A percentile compares a stretch with the other conserved stretches of the same genome.
phyloP scores from a whole-genome alignment of 495 filamentous ascomycete species.

The Amphirosellinia nigrospora region DNA sequence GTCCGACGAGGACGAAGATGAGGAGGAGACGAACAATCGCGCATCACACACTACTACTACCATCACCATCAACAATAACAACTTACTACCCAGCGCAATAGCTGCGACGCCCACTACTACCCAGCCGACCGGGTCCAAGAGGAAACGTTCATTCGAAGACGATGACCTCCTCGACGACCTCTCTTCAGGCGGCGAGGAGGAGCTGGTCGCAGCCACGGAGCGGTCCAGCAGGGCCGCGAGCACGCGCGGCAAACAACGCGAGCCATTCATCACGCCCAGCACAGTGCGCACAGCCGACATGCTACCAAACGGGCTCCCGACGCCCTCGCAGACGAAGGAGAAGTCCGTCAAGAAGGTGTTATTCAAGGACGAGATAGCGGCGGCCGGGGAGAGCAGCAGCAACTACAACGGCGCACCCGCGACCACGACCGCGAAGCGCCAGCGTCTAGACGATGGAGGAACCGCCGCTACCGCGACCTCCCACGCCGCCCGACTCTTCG shows the following conservation, averaged over 20 bases:
- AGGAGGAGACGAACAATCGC: background rate
- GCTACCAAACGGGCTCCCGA: constrained; percentile 31
- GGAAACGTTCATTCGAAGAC: constrained; percentile 30
- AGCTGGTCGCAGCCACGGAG: constrained; percentile 27
- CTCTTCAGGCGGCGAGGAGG: constrained; percentile 33
- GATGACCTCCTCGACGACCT: constrained; percentile 31
- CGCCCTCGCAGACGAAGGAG: constrained; percentile 33
- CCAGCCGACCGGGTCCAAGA: constrained; percentile 18
- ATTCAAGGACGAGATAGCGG: constrained; percentile 26
- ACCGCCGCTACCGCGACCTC: background rate
- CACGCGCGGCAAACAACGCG: constrained; percentile 19
- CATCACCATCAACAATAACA: background rate
- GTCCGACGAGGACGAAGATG: background rate
- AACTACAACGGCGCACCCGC: background rate
- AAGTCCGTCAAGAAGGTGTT: constrained; percentile 33
- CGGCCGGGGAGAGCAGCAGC: background rate
- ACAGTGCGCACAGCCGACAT: constrained; percentile 4
- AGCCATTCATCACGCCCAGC: constrained; percentile 9
- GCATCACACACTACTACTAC: background rate
- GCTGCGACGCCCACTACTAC: background rate
- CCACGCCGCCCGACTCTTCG: constrained; percentile 13
- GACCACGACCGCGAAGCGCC: constrained; percentile 10
- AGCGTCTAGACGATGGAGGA: constrained; percentile 24
- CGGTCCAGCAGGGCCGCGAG: constrained; percentile 21
- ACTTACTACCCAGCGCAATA: background rate